Evolutionary conservation across 257 asterid genomes (phyloP).

Genomic region (Plantago major): DNA sequence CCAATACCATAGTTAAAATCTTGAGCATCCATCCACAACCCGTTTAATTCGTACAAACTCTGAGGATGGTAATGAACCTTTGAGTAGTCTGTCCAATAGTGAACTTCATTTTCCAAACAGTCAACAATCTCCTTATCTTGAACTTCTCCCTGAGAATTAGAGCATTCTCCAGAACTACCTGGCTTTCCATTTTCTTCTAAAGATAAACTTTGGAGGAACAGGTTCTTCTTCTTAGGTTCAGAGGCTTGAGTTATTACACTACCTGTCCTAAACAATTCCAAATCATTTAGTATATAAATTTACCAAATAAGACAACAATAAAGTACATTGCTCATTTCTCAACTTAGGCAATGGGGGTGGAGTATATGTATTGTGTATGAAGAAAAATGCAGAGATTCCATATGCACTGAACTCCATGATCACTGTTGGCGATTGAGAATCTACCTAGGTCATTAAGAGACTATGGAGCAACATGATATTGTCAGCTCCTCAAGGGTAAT

Average conservation of each 20-base stretch:
- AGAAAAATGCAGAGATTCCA: not conserved
- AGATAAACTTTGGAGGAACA: conserved; percentile 77
- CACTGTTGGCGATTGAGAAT: not conserved
- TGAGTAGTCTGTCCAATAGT: conserved; percentile 91
- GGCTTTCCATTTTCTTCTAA: conserved; percentile 40
- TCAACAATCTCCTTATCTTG: conserved; percentile 75
- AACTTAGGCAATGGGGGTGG: not conserved
- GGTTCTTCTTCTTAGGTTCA: conserved; percentile 67
- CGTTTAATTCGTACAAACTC: conserved; percentile 79
- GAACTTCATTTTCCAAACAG: conserved; percentile 67
- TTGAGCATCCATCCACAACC: conserved; percentile 54
- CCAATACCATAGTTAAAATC: conserved; percentile 74
- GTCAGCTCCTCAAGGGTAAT: not conserved
- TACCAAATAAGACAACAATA: not conserved
- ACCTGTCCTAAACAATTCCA: conserved; percentile 72
- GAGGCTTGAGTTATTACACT: conserved; percentile 52
- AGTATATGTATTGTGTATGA: no score
- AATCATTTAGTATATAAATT: conserved; percentile 30
- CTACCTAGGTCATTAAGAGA: conserved; percentile 2
- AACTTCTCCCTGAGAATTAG: conserved; percentile 40
- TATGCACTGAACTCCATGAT: not conserved
- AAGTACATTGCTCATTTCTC: not conserved
- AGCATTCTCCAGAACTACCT: conserved; percentile 25
- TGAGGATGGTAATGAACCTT: conserved; percentile 92
- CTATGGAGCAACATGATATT: not conserved